Conservation (phyloP, 495 filamentous ascomycete species). For the Penicillium cosmopolitanum region DNA sequence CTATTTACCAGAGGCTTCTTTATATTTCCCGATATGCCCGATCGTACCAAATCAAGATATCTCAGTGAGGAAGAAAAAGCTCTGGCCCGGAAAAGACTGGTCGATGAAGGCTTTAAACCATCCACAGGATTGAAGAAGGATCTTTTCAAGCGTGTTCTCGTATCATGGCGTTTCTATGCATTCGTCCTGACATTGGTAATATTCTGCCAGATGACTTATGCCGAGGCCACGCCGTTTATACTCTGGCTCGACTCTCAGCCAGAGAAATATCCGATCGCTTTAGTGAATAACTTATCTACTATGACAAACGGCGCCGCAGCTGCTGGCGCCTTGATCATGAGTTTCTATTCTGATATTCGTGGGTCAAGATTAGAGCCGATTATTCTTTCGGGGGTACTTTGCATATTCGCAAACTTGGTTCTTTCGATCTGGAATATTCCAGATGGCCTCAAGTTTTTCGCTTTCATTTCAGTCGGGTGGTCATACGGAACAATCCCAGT, state of each 20-base stretch:
- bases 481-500: no score
- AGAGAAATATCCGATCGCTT: slow-evolving; percentile 3
- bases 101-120: not conserved
- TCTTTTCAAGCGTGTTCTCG: not conserved
- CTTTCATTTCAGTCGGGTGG: no score
- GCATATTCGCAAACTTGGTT: no score
- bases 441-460: no score
- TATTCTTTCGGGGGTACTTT: no score
- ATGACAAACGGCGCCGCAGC: no score
- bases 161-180: not conserved
- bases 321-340: no score
- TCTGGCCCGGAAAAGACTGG: not conserved
- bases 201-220: not conserved
- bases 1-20: not conserved
- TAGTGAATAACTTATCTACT: slow-evolving; percentile 13
- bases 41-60: not conserved
- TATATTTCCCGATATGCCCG: not conserved
- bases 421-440: no score
- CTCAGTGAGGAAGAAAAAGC: not conserved
- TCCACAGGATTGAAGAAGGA: not conserved
- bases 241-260: not conserved
- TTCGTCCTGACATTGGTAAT: not conserved
- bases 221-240: not conserved
- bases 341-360: no score
- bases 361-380: no score